These are phyloP conservation scores for Galerina sulciceps DNA, from an alignment of 768 basidiomycete genomes.

Conservation along the genomic window DNA sequence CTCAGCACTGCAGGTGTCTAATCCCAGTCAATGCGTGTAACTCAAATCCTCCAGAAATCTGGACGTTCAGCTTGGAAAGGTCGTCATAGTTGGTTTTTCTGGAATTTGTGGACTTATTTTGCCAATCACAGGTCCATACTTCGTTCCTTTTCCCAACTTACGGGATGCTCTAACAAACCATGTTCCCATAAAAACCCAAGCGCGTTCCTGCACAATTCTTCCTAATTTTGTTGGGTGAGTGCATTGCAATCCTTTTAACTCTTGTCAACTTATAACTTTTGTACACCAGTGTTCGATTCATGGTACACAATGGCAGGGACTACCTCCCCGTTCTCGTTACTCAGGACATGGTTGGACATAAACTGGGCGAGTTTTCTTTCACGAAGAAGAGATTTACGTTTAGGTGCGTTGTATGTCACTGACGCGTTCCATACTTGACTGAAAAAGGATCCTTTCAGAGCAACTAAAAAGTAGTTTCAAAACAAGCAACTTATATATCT, in stretches of 20 bases:
- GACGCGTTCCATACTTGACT: not conserved
- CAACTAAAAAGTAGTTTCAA: constrained; percentile 20
- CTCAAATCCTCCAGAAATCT: constrained; percentile 57
- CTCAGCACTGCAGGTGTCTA: too few relatives aligned
- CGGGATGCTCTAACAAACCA: constrained; percentile 80
- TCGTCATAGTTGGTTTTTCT: constrained; percentile 25
- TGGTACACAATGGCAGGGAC: constrained; percentile 94
- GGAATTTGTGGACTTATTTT: not conserved
- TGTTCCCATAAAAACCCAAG: constrained; percentile 86
- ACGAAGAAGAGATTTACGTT: constrained; percentile 88
- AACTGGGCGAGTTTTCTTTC: constrained; percentile 92
- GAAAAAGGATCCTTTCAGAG: constrained; percentile 2
- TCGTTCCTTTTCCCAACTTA: constrained; percentile 90
- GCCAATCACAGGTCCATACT: constrained; percentile 77
- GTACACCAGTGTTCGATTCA: constrained; percentile 70
- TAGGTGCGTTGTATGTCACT: constrained; percentile 59
- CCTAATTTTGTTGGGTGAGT: constrained; percentile 95
- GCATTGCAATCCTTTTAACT: not conserved
- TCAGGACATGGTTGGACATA: constrained; percentile 99
- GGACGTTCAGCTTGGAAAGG: constrained; percentile 90
- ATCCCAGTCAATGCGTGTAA: constrained; percentile 77
- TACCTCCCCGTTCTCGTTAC: constrained; percentile 86
- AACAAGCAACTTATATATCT: not conserved
- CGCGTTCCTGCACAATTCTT: constrained; percentile 88
- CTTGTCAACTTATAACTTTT: not conserved